These are phyloP conservation scores for Beauveria australis DNA, from an alignment of 2,329 filamentous ascomycete species.

Conservation along the genomic window DNA sequence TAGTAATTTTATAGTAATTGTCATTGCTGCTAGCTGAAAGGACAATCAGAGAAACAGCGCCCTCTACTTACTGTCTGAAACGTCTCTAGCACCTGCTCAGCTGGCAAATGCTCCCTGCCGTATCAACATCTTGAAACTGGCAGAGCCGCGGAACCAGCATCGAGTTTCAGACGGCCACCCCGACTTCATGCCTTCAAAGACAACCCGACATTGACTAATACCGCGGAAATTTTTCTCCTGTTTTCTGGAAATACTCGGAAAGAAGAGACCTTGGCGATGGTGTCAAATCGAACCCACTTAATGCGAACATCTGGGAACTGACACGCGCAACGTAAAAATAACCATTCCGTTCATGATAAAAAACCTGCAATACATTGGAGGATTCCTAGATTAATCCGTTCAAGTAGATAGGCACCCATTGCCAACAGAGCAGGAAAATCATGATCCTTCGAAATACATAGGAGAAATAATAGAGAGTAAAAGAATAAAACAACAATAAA, in stretches of 20 bases:
- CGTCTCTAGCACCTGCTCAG: not conserved
- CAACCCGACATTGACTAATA: not conserved
- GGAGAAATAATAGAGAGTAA: not conserved
- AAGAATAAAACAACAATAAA: conserved; percentile 1
- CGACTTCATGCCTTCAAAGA: not conserved
- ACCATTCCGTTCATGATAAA: conserved; percentile 8
- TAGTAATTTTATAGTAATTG: not conserved
- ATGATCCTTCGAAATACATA: conserved; percentile 7
- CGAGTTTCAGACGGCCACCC: not conserved
- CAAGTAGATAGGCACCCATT: not conserved
- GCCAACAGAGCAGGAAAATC: conserved; percentile 7
- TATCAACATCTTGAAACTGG: not conserved
- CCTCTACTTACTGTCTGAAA: not conserved
- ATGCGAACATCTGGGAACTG: not conserved
- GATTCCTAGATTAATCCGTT: not conserved
- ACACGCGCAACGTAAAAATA: not conserved
- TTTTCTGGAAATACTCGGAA: not conserved
- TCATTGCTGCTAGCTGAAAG: not conserved
- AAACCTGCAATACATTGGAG: conserved; percentile 6
- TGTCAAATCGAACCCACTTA: not conserved
- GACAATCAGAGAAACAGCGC: not conserved
- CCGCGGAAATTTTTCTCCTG: not conserved
- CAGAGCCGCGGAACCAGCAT: not conserved
- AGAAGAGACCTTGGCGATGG: not conserved
- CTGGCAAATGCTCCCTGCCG: not conserved